Base-by-base conservation (phyloP, 108 stramenopile species). In the Nitzschia palea region DNA sequence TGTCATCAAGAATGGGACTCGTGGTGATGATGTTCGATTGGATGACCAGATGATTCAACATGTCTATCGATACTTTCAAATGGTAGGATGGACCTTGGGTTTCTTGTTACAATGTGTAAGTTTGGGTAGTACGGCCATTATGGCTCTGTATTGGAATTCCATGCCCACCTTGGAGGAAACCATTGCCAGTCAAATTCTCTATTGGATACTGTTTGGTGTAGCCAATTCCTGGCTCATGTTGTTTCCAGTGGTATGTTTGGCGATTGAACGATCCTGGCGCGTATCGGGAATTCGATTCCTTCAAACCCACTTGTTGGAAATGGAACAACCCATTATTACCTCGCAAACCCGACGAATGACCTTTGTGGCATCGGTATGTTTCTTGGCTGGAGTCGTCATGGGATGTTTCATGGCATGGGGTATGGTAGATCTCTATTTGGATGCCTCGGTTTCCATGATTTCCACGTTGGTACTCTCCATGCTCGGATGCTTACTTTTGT, bases 371-470 rank as follows among this genome's bases (percentile, higher is more conserved):
- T n/a, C 36, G n/a, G 55, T 48, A 0, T 29, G 53, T 44, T 68
- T 68, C 47, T 53, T 55, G 34, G 36, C 31, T 30, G 55, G 67
- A 29, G 22, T 68, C 14, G 67, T 68, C 4, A 42, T 68, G n/a
- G 67, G 67, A 57, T 68, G 67, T 25, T 68, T 57, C 30, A 23
- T 43, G 23, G 32, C 53, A 10, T 68, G 67, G 67, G 33, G 31
- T 5, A 18, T 68, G 67, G 0, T 44, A 9, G 67, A 68, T 45
- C 8, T 68, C 12, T 56, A 51, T 14, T 8, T 68, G 18, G 55
- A 29, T 45, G 55, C 67, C 43, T 51, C 42, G 22, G 9, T 53
- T 4, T 3, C 4, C 8, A 45, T 57, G 34, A 20, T 68, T 12
- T 26, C n/a, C 8, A 33, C 28, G 10, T 25, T 68, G 15, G 18